Base-by-base conservation (phyloP, 768 basidiomycete species). In the Amanita rubescens region DNA sequence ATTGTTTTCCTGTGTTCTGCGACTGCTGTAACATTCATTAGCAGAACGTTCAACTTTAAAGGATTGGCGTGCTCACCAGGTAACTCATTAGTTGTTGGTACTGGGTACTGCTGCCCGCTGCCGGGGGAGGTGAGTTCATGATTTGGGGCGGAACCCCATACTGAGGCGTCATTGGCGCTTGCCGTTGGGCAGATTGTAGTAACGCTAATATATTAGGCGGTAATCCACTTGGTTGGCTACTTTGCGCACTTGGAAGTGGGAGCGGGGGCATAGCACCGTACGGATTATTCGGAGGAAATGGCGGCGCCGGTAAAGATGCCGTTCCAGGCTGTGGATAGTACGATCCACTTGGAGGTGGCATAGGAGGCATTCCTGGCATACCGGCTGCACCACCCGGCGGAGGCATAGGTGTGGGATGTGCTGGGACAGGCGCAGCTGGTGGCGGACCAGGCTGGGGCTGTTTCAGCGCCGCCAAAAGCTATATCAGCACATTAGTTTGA, bases 391-490 rank as follows among this genome's bases (percentile, higher is more conserved):
- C 19, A 22, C 15, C 51, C 51, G 65, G 59, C 25, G 66, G 59
- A 10, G 75, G 65, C 22, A 73, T 65, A 51, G 74, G 60, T 5
- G 71, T 63, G 5, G 71, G 64, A 25, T 71, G 59, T 5, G 67
- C 59, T 15, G 71, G 60, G 15, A 60, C 66, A 12, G 77, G 65
- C 20, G 75, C 65, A 37, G 71, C 58, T 3, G 70, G 6, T 15
- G 47, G 58, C 27, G 67, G 47, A 20, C 70, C 73, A 55, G 64
- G 65, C 55, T 76, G 75, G 9, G 86, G 84, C 55, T 87, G 85
- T 62, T 92, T 90, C 43, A 91, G 69, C 11, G 90, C 90, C 4
- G 88, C 90, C 22, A 92, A 70, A 15, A 91, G 71, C 77, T 82
- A 54, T 3, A 37, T 41, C 42, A 37, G 24, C 24, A 19, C 38